phyloP scores from a whole-genome alignment of 306 rosid genomes.

The Ziziphus jujuba region DNA sequence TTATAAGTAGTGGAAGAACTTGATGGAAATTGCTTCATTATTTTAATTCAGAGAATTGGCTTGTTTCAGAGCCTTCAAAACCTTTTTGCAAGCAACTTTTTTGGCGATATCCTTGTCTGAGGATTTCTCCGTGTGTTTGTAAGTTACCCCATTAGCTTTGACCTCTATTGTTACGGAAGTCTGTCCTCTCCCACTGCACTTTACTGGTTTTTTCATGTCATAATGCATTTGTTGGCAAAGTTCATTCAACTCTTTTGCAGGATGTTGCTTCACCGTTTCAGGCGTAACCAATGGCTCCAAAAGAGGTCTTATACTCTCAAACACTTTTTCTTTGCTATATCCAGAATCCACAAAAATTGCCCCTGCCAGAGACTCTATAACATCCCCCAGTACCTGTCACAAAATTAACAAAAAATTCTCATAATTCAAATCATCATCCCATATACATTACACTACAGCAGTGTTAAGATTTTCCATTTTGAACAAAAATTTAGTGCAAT shows the following conservation, averaged over 20 bases:
- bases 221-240: constrained; percentile 43
- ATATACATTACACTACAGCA: too few relatives aligned
- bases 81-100: constrained; percentile 46
- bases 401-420: not conserved
- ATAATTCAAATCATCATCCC: too few relatives aligned
- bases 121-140: constrained; percentile 16
- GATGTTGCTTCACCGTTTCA: constrained; percentile 50
- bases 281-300: constrained; percentile 74
- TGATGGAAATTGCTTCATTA: too few relatives aligned
- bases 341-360: constrained; percentile 76
- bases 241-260: constrained; percentile 47
- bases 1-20: too few relatives aligned
- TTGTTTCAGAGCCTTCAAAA: constrained; percentile 51
- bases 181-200: constrained; percentile 14
- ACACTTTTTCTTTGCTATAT: constrained; percentile 48
- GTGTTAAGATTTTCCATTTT: too few relatives aligned
- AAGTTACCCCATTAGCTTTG: constrained; percentile 38
- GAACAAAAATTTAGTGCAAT: too few relatives aligned
- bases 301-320: constrained; percentile 58
- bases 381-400: constrained; percentile 74
- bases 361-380: constrained; percentile 81
- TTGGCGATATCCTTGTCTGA: constrained; percentile 34
- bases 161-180: constrained; percentile 40
- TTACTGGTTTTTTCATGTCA: constrained; percentile 1
- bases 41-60: not conserved